Evolutionary conservation across 2,329 filamentous ascomycete species (phyloP), one percentile per base, ranked within the genome.

Genomic region (Alternaria angustiovoidea): DNA sequence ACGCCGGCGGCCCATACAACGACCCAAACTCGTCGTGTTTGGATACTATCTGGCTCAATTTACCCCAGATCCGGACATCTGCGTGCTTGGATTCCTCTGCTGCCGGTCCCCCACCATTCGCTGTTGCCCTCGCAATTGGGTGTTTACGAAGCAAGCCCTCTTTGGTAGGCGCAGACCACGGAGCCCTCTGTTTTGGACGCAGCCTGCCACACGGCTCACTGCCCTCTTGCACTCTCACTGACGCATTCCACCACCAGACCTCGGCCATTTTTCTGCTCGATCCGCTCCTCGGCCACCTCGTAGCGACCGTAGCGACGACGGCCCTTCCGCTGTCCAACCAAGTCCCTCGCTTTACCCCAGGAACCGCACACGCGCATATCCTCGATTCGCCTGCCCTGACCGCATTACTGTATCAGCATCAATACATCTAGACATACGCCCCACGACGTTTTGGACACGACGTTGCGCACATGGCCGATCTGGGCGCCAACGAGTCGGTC

Each of bases 401-500:
- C 46, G 12, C 46, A 48, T 48, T 48, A 12, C 30, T 34, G 28
- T 28, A 24, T 34, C 24, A 34, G 12, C 14, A 36, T 7, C 42
- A 4, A 32, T 39, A 32, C 41, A 4, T 20, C 42, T 16, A 6
- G 24, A 20, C 53, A 36, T 12, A n/a, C 8, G 22, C 7, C 8
- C 54, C n/a, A 20, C 49, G n/a, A 49, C 54, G 16, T 39, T 28
- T 32, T 41, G 22, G n/a, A 32, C 30, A 20, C 46, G 24, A 34
- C 38, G 26, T 46, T 18, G 51, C 32, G 32, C 32, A 34, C 58
- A 64, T 49, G 46, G 46, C 69, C 46, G 73, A 72, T 38, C 59
- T 75, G 48, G 66, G 67, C 43, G 63, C 73, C 78, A 82, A 82
- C 69, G 84, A 84, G 57, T 82, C 84, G 34, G 85, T 92, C 55